Evolutionary conservation across 371 early-diverging fungal genomes (phyloP), one percentile per base, ranked within the genome.

Genomic region (Mortierella sp.): DNA sequence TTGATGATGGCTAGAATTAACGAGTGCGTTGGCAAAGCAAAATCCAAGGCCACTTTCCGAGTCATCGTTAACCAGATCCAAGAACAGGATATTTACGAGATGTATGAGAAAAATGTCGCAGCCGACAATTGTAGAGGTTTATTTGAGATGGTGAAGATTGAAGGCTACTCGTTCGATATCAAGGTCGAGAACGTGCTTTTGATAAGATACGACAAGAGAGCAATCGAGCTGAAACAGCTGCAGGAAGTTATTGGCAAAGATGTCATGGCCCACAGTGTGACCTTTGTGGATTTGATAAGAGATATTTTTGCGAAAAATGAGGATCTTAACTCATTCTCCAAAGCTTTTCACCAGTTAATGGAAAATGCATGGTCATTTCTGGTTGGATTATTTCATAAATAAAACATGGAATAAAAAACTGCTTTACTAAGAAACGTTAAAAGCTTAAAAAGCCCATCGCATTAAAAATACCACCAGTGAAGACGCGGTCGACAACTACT

Each of bases 21-120:
- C 57, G 8, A 28, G 34, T 31, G 57, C n/a, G 34, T 56, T 28
- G 9, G 17, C 3, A 31, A 56, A 32, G 32, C 28, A 15, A 1
- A n/a, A 10, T 28, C 57, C 31, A 28, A 32, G 57, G 64, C 42
- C 86, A 89, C 68, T 0, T 66, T 66, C 43, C 59, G 59, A 9
- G 34, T 66, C n/a, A 66, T 66, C 22, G 49, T 66, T 3, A 66
- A 66, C 49, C 66, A 66, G 22, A 58, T 66, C 35, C 15, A 1
- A 23, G 31, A 13, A 29, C 15, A 28, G 1, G 15, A 57, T 22
- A 17, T 58, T 2, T 58, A 45, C 49, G 22, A 58, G 3, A 56
- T 66, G 66, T 66, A 66, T 51, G 2, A 58, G 12, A 6, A 49
- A 2, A 3, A 47, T 19, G 3, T 42, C 2, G 56, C 37, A 8